Percentiles rank a stretch among this genome's conserved stretches.
Evolutionary conservation across 306 rosid genomes (phyloP).

Genomic region (Benincasa hispida): DNA sequence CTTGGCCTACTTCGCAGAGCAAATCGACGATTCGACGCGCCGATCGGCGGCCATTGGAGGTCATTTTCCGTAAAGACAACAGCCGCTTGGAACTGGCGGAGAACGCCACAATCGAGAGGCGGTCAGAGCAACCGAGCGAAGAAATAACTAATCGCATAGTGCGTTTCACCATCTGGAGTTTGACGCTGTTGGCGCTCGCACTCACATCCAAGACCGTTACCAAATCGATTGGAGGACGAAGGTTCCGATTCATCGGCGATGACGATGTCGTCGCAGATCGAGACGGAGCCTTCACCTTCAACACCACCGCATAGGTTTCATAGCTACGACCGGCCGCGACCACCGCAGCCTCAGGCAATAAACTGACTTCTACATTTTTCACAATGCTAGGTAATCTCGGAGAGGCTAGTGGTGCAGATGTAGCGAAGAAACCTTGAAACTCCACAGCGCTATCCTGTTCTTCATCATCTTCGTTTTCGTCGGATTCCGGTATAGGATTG

Average conservation of each 20-base stretch:
- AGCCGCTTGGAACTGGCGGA: constrained; percentile 70
- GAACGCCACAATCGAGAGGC: constrained; percentile 78
- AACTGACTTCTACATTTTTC: constrained; percentile 28
- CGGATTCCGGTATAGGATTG: constrained; percentile 88
- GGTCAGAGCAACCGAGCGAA: constrained; percentile 50
- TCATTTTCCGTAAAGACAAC: constrained; percentile 58
- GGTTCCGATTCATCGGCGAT: constrained; percentile 6
- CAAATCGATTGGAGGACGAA: constrained; percentile 59
- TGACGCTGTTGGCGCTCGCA: constrained; percentile 23
- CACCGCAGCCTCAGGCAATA: constrained; percentile 68
- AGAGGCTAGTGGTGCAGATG: constrained; percentile 16
- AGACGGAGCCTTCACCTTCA: constrained; percentile 50
- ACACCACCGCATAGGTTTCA: constrained; percentile 53
- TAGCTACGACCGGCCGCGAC: constrained; percentile 49
- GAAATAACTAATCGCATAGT: constrained; percentile 53
- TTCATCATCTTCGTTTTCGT: constrained; percentile 50
- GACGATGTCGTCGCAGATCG: constrained; percentile 2
- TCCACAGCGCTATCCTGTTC: constrained; percentile 22
- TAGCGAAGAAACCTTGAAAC: constrained; percentile 57
- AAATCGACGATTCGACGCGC: constrained; percentile 40
- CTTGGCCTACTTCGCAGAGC: constrained; percentile 38
- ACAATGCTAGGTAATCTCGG: not conserved
- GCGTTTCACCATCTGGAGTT: constrained; percentile 57
- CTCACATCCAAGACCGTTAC: constrained; percentile 72
- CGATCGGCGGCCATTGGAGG: constrained; percentile 47